Evolutionary conservation across 2,329 filamentous ascomycete genomes (phyloP), one percentile per base, ranked within the genome.

Genomic region (Alternaria angustiovoidea): DNA sequence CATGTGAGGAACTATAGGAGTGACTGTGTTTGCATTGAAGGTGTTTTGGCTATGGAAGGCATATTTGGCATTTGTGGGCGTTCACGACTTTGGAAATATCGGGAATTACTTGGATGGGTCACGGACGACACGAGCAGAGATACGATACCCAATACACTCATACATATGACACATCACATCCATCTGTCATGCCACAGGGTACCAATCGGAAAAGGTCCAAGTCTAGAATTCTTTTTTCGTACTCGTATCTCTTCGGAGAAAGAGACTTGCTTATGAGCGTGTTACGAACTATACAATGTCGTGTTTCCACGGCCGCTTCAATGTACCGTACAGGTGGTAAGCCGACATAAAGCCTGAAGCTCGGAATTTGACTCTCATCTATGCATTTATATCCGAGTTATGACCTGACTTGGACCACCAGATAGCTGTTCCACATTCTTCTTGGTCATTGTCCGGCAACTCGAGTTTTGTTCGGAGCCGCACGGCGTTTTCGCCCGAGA

Each of bases 91-190:
- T 26, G 14, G 20, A 30, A 18, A 5, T 5, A 30, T 22, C 5
- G 16, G 39, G 2, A 30, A 12, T 47, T 24, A 42, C 22, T 34
- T 39, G 38, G 36, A 11, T 36, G 14, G 18, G 26, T 43, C 14
- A 38, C 3, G 30, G 14, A 28, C 20, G 28, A 48, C 7, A 48
- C n/a, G 36, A 59, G 32, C 32, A n/a, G 41, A 49, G 22, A 54
- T 48, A 54, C 43, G 51, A 59, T 59, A 59, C 56, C 56, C 56
- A 59, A 59, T 54, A 36, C 32, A 36, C 32, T 43, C 16, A 26
- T 11, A 22, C 11, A 30, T 14, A 49, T n/a, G 30, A 49, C n/a
- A 22, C 12, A 26, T 26, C 39, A 53, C 3, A 14, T 34, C 12
- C 11, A 24, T 4, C 14, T 22, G 16, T 18, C 9, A 18, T 34